These are phyloP conservation scores for Didymella arachidicola DNA, from an alignment of 2,329 filamentous ascomycete genomes.

Conservation along the genomic window DNA sequence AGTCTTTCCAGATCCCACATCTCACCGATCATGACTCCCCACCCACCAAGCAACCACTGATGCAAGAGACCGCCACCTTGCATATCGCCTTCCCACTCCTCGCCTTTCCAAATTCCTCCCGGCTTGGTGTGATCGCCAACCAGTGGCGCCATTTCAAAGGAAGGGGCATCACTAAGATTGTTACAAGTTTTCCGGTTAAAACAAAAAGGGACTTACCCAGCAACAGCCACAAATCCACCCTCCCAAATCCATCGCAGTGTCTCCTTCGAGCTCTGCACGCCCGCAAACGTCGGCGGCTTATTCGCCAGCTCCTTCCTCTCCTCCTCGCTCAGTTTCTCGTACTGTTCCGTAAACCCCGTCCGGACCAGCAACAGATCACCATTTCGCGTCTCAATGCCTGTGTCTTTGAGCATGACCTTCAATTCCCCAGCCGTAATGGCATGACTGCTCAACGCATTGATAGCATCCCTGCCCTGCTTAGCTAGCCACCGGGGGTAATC, in stretches of 20 bases:
- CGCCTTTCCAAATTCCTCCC: constrained; percentile 46
- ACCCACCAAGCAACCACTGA: constrained; percentile 46
- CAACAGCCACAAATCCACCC: constrained; percentile 56
- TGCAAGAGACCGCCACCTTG: constrained; percentile 47
- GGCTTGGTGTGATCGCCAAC: constrained; percentile 43
- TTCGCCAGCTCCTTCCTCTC: constrained; percentile 39
- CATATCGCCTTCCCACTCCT: constrained; percentile 47
- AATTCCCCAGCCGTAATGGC: constrained; percentile 33
- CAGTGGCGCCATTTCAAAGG: constrained; percentile 56
- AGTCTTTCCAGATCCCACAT: constrained; percentile 60
- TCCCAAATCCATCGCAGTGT: constrained; percentile 58
- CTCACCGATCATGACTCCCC: constrained; percentile 52
- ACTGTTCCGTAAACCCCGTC: constrained; percentile 49
- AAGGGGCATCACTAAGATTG: constrained; percentile 43
- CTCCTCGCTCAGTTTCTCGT: constrained; percentile 37
- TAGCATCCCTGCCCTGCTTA: constrained; percentile 27
- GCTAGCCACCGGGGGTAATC: constrained; percentile 44
- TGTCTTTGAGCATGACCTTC: constrained; percentile 46
- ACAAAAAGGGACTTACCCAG: constrained; percentile 44
- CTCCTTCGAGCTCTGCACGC: constrained; percentile 50
- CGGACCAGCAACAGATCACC: constrained; percentile 43
- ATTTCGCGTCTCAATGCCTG: constrained; percentile 45
- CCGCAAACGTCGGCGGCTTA: constrained; percentile 48
- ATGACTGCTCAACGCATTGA: constrained; percentile 35
- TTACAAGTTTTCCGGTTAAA: background rate